Percentiles rank a stretch among this genome's conserved stretches.
These are phyloP conservation scores for Ascoidea tarda DNA, from an alignment of 805 yeast species.

Conservation along the genomic window DNA sequence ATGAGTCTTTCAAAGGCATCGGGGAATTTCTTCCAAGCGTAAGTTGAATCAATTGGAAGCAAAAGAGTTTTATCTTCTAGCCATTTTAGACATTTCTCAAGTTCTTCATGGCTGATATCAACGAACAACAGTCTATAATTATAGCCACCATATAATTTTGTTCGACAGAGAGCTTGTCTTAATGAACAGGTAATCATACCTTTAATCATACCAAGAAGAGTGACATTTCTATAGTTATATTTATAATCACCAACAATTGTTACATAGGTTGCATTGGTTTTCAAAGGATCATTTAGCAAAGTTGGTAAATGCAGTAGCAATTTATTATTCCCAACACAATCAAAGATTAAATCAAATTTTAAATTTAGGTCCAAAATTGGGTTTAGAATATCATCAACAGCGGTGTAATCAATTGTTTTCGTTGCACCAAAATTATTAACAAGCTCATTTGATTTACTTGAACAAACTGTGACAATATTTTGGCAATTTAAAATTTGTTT, in stretches of 20 bases:
- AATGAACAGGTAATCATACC: background rate
- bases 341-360: background rate
- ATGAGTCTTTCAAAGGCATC: background rate
- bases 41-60: background rate
- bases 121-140: background rate
- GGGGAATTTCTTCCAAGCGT: background rate
- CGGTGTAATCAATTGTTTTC: background rate
- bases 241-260: background rate
- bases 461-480: background rate
- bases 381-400: no score
- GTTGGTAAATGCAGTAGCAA: background rate
- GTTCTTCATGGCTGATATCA: background rate
- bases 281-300: background rate
- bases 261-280: background rate
- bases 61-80: no score
- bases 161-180: background rate
- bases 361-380: background rate
- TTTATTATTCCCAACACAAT: background rate
- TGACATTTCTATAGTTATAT: no score
- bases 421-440: background rate
- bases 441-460: background rate
- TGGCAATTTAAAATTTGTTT: no score
- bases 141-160: background rate
- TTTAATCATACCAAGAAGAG: no score
- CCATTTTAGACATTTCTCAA: background rate